A percentile compares a stretch with the other conserved stretches of the same genome.
These are phyloP conservation scores for Naganishia onofrii DNA, from an alignment of 768 basidiomycete genomes.

Conservation along the genomic window DNA sequence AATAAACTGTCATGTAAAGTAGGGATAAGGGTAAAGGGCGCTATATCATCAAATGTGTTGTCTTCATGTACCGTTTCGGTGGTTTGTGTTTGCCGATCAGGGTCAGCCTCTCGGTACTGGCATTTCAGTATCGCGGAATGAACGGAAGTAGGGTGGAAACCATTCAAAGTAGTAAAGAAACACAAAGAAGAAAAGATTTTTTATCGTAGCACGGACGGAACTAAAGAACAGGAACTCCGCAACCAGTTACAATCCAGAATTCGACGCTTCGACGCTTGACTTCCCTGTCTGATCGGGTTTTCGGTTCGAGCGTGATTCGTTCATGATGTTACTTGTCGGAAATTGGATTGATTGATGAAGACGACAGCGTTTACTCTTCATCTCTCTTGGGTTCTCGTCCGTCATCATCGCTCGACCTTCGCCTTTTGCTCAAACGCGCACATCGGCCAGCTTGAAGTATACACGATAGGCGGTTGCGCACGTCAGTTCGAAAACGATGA, in stretches of 20 bases:
- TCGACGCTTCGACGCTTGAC: no score
- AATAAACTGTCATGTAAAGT: background rate
- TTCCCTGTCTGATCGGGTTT: background rate
- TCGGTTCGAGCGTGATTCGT: background rate
- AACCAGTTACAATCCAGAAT: no score
- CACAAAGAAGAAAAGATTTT: no score
- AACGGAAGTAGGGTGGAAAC: no score
- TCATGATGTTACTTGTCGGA: background rate
- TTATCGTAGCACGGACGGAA: no score
- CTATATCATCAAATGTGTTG: background rate
- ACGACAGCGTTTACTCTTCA: background rate
- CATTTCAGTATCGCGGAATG: no score
- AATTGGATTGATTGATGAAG: background rate
- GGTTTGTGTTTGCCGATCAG: no score
- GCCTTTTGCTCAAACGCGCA: background rate
- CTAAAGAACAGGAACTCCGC: no score
- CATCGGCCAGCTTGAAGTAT: background rate
- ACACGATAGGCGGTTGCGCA: background rate
- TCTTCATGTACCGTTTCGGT: background rate
- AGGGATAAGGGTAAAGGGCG: background rate
- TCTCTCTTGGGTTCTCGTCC: background rate
- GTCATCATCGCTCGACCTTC: background rate
- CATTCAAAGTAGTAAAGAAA: no score
- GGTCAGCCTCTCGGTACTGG: no score
- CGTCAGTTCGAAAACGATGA: conserved; percentile 4